Base-by-base conservation (phyloP, 2,329 filamentous ascomycete species). In the Shiraia sp. region DNA sequence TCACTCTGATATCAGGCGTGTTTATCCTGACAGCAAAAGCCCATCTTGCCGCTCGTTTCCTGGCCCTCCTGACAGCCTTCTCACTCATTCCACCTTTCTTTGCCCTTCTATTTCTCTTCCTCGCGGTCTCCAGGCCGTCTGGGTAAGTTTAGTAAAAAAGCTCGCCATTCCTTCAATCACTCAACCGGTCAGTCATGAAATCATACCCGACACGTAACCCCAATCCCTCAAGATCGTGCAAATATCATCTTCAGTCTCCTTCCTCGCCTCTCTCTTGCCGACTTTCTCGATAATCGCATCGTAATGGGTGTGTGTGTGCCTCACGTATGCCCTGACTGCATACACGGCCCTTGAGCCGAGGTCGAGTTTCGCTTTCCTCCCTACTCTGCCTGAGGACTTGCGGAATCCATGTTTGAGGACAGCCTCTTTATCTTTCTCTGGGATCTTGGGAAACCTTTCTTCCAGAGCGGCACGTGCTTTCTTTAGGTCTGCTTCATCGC, bases 231-330 rank as follows among this genome's bases (percentile, higher is more conserved):
- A 35, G 3, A 56, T 44, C 2, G 27, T 40, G 35, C 63, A 52
- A 16, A 68, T 47, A 31, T 41, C 42, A 28, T 50, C 54, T 26
- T 44, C 43, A 1, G 63, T 55, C 5, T 28, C 37, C 23, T 49
- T 57, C 26, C 65, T 56, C 10, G 63, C 66, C 12, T 47, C 48
- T 1, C 58, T 49, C 30, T 55, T 55, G 2, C 23, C 32, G 42
- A 56, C 17, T 39, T 45, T 34, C 42, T 5, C 49, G 52, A 17
- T 30, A 10, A 32, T 38, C 36, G 29, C 75, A 10, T 80, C 75
- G 42, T 81, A 81, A 1, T 64, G 50, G 0, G 77, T 80, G 31
- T 77, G 69, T 3, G 41, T 48, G 50, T 80, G 78, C 6, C 78
- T 67, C 4, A 77, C 68, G 47, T 79, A 74, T 3, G 78, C 78